Conservation (phyloP, 345 rosid species). For the Camelina sativa region DNA sequence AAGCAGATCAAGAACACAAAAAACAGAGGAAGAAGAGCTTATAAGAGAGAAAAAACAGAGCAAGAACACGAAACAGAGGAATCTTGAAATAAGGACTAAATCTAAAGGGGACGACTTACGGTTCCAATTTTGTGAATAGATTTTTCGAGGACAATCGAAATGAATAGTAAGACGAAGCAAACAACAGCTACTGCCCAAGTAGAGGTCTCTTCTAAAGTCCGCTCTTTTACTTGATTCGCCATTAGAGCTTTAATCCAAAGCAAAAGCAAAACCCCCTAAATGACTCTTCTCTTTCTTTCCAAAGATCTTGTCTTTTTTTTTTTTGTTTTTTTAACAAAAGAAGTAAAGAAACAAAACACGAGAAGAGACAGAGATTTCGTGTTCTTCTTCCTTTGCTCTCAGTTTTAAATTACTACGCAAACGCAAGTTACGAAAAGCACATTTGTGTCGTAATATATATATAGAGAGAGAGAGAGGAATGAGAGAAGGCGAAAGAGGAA, state of each 20-base stretch:
- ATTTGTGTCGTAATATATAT: background rate
- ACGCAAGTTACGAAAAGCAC: constrained; percentile 2
- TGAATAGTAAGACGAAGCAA: constrained; percentile 61
- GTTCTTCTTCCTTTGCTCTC: constrained; percentile 8
- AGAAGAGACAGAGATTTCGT: background rate
- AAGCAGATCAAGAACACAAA: background rate
- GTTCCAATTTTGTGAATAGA: constrained; percentile 50
- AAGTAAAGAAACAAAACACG: background rate
- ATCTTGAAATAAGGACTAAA: background rate
- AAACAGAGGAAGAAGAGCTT: background rate
- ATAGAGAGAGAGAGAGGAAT: background rate
- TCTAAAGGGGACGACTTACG: constrained; percentile 12
- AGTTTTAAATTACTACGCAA: constrained; percentile 1
- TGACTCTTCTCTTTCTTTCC: background rate
- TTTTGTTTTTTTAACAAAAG: background rate
- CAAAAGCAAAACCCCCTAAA: background rate
- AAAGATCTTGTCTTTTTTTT: background rate
- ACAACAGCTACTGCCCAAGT: constrained; percentile 92
- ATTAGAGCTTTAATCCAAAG: constrained; percentile 20
- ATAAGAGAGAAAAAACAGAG: constrained; percentile 29
- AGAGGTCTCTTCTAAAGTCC: constrained; percentile 61
- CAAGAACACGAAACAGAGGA: constrained; percentile 52
- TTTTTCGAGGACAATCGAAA: constrained; percentile 65
- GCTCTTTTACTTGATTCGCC: constrained; percentile 39
- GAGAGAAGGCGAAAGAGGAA: background rate